Evolutionary conservation across 2,329 filamentous ascomycete genomes (phyloP), one percentile per base, ranked within the genome.

Genomic region (Trichoderma cornu-damae): DNA sequence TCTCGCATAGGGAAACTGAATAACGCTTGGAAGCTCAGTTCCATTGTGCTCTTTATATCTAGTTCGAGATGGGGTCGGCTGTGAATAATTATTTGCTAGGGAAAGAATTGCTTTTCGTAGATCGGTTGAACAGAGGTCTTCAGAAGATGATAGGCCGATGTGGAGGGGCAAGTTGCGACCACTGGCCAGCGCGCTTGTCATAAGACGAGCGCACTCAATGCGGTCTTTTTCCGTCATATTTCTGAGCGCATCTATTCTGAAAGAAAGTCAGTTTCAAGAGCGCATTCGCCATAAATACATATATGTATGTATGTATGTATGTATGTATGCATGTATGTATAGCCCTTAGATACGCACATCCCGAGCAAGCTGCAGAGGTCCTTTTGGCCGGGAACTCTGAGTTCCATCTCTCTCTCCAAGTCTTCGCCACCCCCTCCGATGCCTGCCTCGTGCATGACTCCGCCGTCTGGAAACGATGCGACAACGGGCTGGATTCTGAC

Each of bases 401-500:
- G 71, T 67, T 89, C 86, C 22, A 84, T 82, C 20, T 80, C 79
- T 46, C 85, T 82, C 62, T 85, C 81, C 5, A 95, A 72, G 68
- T 95, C 90, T 2, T 86, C 87, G 11, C 84, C 84, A 1, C 91
- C 91, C 5, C 90, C 91, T 5, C 90, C 91, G 26, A 89, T 80
- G 1, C 90, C 91, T 6, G 86, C 66, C 68, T 96, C 93, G 2
- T 77, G 78, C 30, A 96, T 74, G 20, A 90, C 83, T 12, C 72
- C 70, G 6, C 87, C 88, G 52, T 81, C 72, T 1, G 75, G 66
- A 4, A 81, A 72, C 26, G 86, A 84, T 4, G 85, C 84, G 14
- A 96, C 80, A 40, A 96, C 85, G 0, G 92, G 92, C 6, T 83
- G 83, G 53, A 96, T 93, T 66, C 82, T 86, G 6, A 96, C 86